Evolutionary conservation across 768 basidiomycete species (phyloP).

Genomic region (Phlegmacium glaucopus): DNA sequence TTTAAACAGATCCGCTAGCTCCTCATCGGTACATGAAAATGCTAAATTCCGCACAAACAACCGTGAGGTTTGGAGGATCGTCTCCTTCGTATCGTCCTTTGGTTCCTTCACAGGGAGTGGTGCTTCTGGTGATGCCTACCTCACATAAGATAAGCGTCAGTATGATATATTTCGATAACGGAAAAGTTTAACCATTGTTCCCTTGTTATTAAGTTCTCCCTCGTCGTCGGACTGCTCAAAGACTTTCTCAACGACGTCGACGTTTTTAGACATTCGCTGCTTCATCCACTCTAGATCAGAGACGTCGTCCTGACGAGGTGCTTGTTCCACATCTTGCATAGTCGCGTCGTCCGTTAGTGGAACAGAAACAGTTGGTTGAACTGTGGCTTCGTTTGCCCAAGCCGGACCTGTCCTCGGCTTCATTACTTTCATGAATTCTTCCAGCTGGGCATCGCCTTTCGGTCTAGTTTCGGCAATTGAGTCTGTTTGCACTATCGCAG

Average conservation of each 20-base stretch:
- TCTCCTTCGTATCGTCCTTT: conserved; percentile 39
- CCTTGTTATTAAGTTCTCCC: conserved; percentile 16
- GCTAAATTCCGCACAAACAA: conserved; percentile 95
- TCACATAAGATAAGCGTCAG: too few species aligned
- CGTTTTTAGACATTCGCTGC: conserved; percentile 51
- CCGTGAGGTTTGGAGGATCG: conserved; percentile 71
- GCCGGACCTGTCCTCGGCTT: conserved; percentile 59
- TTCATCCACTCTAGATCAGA: conserved; percentile 79
- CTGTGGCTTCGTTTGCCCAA: conserved; percentile 55
- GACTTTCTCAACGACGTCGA: conserved; percentile 40
- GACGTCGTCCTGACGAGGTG: conserved; percentile 31
- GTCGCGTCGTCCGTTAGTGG: conserved; percentile 11
- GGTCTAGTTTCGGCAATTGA: conserved; percentile 9
- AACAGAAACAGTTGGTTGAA: conserved; percentile 6
- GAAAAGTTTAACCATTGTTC: too few species aligned
- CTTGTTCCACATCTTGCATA: conserved; percentile 14
- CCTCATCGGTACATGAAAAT: conserved; percentile 74
- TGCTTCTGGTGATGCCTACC: conserved; percentile 5
- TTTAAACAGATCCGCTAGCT: conserved; percentile 61
- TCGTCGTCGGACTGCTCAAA: conserved; percentile 68
- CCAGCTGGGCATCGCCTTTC: conserved; percentile 41
- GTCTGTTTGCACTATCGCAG: conserved; percentile 4
- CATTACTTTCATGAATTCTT: conserved; percentile 78
- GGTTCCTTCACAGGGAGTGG: conserved; percentile 10
- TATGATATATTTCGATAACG: too few species aligned